Evolutionary conservation across 768 basidiomycete species (phyloP).

Genomic region (Phaeotremella skinneri): DNA sequence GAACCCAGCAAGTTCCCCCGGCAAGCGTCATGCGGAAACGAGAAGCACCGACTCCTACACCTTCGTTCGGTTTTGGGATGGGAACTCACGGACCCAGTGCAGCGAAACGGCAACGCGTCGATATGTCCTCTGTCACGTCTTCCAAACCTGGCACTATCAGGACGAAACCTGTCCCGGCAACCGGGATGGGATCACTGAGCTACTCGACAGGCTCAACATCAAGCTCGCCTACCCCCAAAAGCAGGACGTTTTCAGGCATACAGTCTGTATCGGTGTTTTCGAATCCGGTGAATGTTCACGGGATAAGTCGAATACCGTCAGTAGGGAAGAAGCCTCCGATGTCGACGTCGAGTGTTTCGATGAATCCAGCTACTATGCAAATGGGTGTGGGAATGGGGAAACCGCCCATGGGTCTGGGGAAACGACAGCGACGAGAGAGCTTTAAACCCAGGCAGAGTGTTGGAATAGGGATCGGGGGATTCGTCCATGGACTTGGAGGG

Average conservation of each 20-base stretch:
- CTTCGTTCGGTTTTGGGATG: conserved; percentile 12
- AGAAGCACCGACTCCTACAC: conserved; percentile 47
- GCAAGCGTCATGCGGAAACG: conserved; percentile 19
- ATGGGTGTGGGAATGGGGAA: conserved; percentile 8
- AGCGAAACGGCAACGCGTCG: conserved; percentile 15
- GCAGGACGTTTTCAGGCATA: conserved; percentile 4
- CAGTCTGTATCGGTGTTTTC: conserved; percentile 1
- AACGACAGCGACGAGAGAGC: conserved; percentile 17
- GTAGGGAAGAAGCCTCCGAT: neutral
- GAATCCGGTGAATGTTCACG: neutral
- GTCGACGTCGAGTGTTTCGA: neutral
- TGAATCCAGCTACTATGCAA: neutral
- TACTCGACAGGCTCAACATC: neutral
- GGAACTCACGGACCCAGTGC: neutral
- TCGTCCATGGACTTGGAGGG: conserved; percentile 1
- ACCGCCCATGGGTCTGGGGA: conserved; percentile 8
- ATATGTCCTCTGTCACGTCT: neutral
- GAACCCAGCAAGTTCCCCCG: neutral
- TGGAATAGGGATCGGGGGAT: conserved; percentile 3
- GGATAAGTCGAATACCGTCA: neutral
- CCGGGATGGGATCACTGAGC: conserved; percentile 11
- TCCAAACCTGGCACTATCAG: neutral
- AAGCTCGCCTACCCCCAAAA: neutral
- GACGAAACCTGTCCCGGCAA: neutral
- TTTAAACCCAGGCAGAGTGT: conserved; percentile 27